These are phyloP conservation scores for Cymodocea nodosa DNA, from an alignment of 116 monocot genomes.

Conservation along the genomic window DNA sequence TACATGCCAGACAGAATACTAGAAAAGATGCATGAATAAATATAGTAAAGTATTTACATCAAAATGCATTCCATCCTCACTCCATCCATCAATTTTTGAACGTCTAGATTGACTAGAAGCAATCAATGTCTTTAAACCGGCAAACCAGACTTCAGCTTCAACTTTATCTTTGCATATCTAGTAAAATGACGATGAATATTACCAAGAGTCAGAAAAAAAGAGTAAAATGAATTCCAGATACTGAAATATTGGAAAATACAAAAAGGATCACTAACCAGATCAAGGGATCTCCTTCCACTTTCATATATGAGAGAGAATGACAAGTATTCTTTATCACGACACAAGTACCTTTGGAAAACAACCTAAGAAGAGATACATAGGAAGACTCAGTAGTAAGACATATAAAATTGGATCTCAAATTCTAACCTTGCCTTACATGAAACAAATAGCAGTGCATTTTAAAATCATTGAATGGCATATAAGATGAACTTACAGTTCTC, in stretches of 20 bases:
- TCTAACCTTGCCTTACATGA: too few relatives aligned
- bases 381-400: neutral
- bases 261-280: slow-evolving; percentile 23
- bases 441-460: too few relatives aligned
- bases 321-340: slow-evolving; percentile 43
- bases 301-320: slow-evolving; percentile 49
- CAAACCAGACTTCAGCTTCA: slow-evolving; percentile 22
- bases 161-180: slow-evolving; percentile 28
- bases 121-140: slow-evolving; percentile 17
- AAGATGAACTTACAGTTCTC: slow-evolving; percentile 47
- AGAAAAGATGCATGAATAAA: neutral
- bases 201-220: too few relatives aligned
- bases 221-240: neutral
- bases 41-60: slow-evolving; percentile 30
- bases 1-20: neutral
- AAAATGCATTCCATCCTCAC: slow-evolving; percentile 36
- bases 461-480: neutral
- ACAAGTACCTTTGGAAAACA: slow-evolving; percentile 31
- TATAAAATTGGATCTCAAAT: too few relatives aligned
- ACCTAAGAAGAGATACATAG: slow-evolving; percentile 12
- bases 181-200: neutral
- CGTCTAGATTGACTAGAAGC: slow-evolving; percentile 44
- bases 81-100: slow-evolving; percentile 84
- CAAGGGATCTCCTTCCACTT: slow-evolving; percentile 40
- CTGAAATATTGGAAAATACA: neutral